Conservation (phyloP, 441 rosid genomes). For the Raphanus hybrid region DNA sequence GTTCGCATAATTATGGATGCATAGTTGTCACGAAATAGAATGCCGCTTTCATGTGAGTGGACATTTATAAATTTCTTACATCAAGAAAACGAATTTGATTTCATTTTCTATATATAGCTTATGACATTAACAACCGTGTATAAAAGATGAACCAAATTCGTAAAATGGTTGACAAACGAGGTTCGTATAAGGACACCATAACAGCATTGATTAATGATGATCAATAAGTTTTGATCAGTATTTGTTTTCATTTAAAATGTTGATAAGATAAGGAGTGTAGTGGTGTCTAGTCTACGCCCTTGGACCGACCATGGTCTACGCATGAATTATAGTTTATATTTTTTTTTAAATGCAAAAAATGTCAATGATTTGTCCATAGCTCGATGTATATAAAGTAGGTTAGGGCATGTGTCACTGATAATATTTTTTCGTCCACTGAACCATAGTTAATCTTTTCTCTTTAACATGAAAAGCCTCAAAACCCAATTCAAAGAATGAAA, state of each 20-base stretch:
- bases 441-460: slow-evolving; percentile 11
- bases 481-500: not conserved
- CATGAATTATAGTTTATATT: slow-evolving; percentile 30
- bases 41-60: slow-evolving; percentile 16
- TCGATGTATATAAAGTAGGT: slow-evolving; percentile 44
- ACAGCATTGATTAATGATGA: not conserved
- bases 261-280: slow-evolving; percentile 40
- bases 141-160: not conserved
- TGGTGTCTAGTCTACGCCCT: slow-evolving; percentile 47
- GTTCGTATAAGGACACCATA: slow-evolving; percentile 7
- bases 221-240: not conserved
- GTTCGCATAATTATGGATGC: slow-evolving; percentile 16
- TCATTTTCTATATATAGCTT: not conserved
- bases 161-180: slow-evolving; percentile 6
- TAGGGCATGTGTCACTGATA: slow-evolving; percentile 45
- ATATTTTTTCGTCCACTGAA: slow-evolving; percentile 18
- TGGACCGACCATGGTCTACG: slow-evolving; percentile 45
- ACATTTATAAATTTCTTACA: slow-evolving; percentile 10
- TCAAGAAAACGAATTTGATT: not conserved
- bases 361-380: slow-evolving; percentile 47
- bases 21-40: slow-evolving; percentile 12
- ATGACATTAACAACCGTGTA: not conserved
- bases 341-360: slow-evolving; percentile 28
- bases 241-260: slow-evolving; percentile 1
- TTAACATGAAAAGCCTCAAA: slow-evolving; percentile 24